phyloP scores from a whole-genome alignment of 192 early-diverging fungal genomes.

The Fimicolochytrium jonesii region DNA sequence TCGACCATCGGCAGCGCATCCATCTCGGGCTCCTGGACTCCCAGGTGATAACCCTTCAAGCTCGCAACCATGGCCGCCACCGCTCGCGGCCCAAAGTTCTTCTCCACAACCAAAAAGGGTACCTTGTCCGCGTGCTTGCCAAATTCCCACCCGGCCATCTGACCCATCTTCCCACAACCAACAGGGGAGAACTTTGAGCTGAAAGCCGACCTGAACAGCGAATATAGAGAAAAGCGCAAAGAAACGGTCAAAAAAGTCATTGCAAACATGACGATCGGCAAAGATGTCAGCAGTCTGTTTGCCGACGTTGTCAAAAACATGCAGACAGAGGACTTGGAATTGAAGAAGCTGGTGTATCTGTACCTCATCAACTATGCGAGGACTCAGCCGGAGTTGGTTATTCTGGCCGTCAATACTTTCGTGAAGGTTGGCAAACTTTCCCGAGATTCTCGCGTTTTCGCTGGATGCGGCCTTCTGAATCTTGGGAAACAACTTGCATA shows the following conservation, averaged over 20 bases:
- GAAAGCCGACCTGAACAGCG: conserved; percentile 93
- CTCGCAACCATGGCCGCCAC: conserved; percentile 7
- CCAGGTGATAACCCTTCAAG: too few species aligned
- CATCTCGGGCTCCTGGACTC: too few species aligned
- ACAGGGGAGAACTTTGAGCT: conserved; percentile 97
- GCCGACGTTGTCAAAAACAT: conserved; percentile 98
- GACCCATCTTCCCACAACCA: too few species aligned
- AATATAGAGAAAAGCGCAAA: conserved; percentile 92
- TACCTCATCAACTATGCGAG: conserved; percentile 99
- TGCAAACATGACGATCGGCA: conserved; percentile 99
- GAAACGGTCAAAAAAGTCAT: conserved; percentile 98
- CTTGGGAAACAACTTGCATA: too few species aligned
- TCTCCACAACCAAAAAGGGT: conserved; percentile 74
- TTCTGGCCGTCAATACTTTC: conserved; percentile 95
- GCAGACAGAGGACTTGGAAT: conserved; percentile 96
- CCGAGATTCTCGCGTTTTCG: neutral
- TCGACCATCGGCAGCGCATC: too few species aligned
- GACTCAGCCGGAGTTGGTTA: conserved; percentile 93
- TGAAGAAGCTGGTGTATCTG: conserved; percentile 97
- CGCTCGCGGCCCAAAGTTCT: conserved; percentile 53
- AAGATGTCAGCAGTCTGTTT: conserved; percentile 93
- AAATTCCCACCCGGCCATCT: too few species aligned
- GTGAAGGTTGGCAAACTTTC: conserved; percentile 76
- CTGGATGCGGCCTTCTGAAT: too few species aligned
- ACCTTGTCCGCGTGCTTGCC: too few species aligned